phyloP scores from a whole-genome alignment of 805 yeast genomes.

The Ogataea polymorpha region DNA sequence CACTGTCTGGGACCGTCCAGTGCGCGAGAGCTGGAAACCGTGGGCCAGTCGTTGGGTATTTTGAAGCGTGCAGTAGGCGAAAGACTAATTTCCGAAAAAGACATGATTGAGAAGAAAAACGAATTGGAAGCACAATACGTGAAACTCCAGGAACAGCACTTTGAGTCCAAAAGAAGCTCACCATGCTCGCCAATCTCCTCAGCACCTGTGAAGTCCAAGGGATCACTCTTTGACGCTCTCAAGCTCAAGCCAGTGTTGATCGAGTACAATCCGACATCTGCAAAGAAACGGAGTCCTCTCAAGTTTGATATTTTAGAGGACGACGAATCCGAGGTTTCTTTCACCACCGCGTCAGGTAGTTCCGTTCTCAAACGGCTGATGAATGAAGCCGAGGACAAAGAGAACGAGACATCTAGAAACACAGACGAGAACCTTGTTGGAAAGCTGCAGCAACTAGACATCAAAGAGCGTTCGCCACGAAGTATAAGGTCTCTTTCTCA shows the following conservation, averaged over 20 bases:
- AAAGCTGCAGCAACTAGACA: not conserved
- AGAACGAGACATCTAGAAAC: constrained; percentile 11
- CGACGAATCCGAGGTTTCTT: constrained; percentile 2
- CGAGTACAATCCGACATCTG: constrained; percentile 28
- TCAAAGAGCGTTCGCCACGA: constrained; percentile 1
- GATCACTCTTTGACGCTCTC: constrained; percentile 20
- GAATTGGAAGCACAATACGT: constrained; percentile 6
- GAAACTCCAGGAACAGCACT: constrained; percentile 5
- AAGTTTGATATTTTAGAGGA: constrained; percentile 15
- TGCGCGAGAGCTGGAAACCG: constrained; percentile 2
- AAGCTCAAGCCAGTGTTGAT: constrained; percentile 26
- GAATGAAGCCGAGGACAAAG: constrained; percentile 33
- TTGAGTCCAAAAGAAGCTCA: not conserved
- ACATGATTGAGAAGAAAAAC: constrained; percentile 3
- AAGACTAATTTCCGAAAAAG: constrained; percentile 10
- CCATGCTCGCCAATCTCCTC: not conserved
- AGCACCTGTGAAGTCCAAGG: constrained; percentile 1
- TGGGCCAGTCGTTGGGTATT: constrained; percentile 18
- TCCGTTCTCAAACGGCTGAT: constrained; percentile 30
- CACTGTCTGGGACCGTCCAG: constrained; percentile 4
- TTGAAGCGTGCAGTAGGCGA: constrained; percentile 23
- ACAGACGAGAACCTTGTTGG: not conserved
- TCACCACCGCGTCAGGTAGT: constrained; percentile 13
- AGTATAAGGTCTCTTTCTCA: constrained; percentile 6
- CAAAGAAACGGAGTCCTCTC: constrained; percentile 17